Base-by-base conservation (phyloP, 352 stramenopile species). In the Phytophthora multivora region DNA sequence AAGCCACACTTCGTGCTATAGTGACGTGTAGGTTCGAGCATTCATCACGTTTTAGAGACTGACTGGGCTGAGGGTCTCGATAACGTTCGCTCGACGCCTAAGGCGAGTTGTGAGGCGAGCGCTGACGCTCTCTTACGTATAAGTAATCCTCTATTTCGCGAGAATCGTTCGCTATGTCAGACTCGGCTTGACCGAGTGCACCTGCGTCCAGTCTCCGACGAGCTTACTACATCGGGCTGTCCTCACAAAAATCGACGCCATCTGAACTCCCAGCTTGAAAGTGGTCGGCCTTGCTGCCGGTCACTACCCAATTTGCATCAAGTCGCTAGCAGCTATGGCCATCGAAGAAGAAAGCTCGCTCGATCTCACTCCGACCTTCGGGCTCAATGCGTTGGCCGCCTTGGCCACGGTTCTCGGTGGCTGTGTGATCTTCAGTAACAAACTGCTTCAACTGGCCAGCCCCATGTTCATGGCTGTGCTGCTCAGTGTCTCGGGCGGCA, bases 391-490 rank as follows among this genome's bases (percentile, higher is more conserved):
- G 6, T 54, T 81, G 3, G 79, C 86, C 1, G 84, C 80, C 1
- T 51, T 88, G n/a, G 69, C 75, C 35, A 91, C 82, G 0, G 54
- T 86, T 5, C 31, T 94, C 8, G 86, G 86, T 25, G 84, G 80
- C 3, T 75, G 71, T 42, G 69, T 94, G 21, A 82, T 94, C 54
- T 93, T 89, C 63, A 86, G 71, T 49, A 85, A 88, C 49, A 73
- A 79, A 40, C 56, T 88, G 18, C 75, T 93, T 18, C 79, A 87
- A 31, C 63, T 89, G 16, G 79, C 77, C 13, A 91, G 81, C 33
- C 71, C 75, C 15, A 71, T 70, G 52, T 76, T 74, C 33, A 83
- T 94, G 51, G 76, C 84, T 0, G 69, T 86, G 25, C 51, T 86
- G 13, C 66, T 94, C n/a, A 88, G 74, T 21, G 59, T 93, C 41